These are phyloP conservation scores for Castanea crenata DNA, from an alignment of 306 rosid genomes.

Conservation along the genomic window DNA sequence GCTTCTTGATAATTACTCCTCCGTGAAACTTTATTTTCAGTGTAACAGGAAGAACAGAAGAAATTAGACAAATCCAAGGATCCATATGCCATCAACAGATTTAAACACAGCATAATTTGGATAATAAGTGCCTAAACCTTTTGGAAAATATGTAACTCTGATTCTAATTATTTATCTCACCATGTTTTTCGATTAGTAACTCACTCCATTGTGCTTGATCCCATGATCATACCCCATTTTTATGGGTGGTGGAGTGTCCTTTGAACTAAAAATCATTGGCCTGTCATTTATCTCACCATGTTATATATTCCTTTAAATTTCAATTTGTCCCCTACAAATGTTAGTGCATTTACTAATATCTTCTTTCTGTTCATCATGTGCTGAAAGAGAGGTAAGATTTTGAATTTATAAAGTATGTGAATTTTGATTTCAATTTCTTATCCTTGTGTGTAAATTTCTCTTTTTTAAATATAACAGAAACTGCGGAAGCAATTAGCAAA, in stretches of 20 bases:
- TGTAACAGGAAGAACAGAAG: neutral
- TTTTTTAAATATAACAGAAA: slow-evolving; percentile 36
- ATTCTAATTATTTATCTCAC: neutral
- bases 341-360: neutral
- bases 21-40: neutral
- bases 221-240: neutral
- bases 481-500: slow-evolving; percentile 51
- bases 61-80: neutral
- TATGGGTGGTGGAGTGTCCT: neutral
- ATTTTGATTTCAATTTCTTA: slow-evolving; percentile 9
- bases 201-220: neutral
- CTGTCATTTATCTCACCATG: neutral
- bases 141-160: neutral
- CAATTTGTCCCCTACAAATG: neutral
- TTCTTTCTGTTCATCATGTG: neutral
- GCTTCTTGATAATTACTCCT: neutral
- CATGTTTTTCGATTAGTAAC: neutral
- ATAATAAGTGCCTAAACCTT: neutral
- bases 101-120: neutral
- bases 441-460: neutral
- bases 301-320: neutral
- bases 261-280: neutral
- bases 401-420: neutral
- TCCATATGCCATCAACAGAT: neutral
- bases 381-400: slow-evolving; percentile 35